Conservation (phyloP, 768 basidiomycete genomes). For the Suillus paluster region DNA sequence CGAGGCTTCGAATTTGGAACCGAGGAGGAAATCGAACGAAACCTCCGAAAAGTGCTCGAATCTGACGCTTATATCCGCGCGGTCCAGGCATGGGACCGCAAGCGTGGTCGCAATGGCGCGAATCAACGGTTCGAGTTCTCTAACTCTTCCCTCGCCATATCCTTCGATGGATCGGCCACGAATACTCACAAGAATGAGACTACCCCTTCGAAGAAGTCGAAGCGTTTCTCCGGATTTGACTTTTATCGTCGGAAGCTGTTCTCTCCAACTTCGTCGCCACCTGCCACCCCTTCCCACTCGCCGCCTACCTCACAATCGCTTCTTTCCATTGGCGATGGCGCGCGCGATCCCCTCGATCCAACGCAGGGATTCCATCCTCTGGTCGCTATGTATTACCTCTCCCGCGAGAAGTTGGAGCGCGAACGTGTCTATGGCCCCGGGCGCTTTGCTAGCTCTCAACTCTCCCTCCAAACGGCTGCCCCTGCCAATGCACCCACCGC, state of each 20-base stretch:
- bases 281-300: slow-evolving; percentile 59
- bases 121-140: slow-evolving; percentile 58
- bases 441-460: slow-evolving; percentile 90
- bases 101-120: slow-evolving; percentile 50
- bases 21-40: slow-evolving; percentile 82
- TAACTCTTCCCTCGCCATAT: slow-evolving; percentile 71
- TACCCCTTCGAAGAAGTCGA: slow-evolving; percentile 61
- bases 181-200: slow-evolving; percentile 45
- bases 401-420: slow-evolving; percentile 93
- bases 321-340: slow-evolving; percentile 51
- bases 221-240: slow-evolving; percentile 94
- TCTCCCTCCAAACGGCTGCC: slow-evolving; percentile 54
- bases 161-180: slow-evolving; percentile 52
- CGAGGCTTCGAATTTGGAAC: slow-evolving; percentile 96
- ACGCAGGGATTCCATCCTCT: slow-evolving; percentile 94
- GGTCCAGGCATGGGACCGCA: slow-evolving; percentile 79
- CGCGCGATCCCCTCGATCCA: slow-evolving; percentile 71
- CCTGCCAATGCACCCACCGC: slow-evolving; percentile 18
- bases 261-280: slow-evolving; percentile 53
- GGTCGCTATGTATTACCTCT: slow-evolving; percentile 95
- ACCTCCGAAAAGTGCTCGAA: slow-evolving; percentile 71
- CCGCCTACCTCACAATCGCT: slow-evolving; percentile 64
- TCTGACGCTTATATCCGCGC: slow-evolving; percentile 78
- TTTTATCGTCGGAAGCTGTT: slow-evolving; percentile 93
- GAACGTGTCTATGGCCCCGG: slow-evolving; percentile 94